Evolutionary conservation across 441 rosid species (phyloP).

Genomic region (Erysimum pusillum): DNA sequence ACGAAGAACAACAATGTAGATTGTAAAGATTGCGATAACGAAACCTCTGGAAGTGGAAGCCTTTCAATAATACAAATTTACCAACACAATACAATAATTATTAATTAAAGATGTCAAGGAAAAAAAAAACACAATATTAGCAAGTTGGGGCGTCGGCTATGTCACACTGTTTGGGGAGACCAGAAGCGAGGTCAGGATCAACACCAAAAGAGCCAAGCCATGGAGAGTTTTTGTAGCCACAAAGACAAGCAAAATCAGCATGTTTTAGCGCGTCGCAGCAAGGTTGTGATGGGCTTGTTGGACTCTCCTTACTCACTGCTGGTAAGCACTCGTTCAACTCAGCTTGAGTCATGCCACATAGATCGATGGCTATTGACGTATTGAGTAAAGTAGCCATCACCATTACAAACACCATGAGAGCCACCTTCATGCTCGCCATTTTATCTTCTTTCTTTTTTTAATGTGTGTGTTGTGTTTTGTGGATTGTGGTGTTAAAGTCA

Average conservation of each 20-base stretch:
- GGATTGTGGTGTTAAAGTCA: slow-evolving; percentile 21
- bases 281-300: slow-evolving; percentile 50
- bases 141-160: slow-evolving; percentile 40
- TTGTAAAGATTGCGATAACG: too few relatives aligned
- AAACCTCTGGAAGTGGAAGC: too few relatives aligned
- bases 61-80: too few relatives aligned
- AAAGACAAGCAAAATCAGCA: slow-evolving; percentile 65
- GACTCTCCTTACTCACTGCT: slow-evolving; percentile 53
- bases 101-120: too few relatives aligned
- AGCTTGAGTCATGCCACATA: slow-evolving; percentile 59
- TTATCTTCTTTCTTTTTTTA: slow-evolving; percentile 22
- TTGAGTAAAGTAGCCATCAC: slow-evolving; percentile 27
- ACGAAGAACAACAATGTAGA: too few relatives aligned
- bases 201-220: slow-evolving; percentile 63
- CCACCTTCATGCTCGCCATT: slow-evolving; percentile 36
- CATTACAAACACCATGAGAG: background rate
- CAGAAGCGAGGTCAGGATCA: slow-evolving; percentile 67
- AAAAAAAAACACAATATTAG: too few relatives aligned
- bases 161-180: slow-evolving; percentile 59
- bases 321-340: slow-evolving; percentile 67
- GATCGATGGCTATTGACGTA: slow-evolving; percentile 42
- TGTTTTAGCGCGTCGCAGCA: slow-evolving; percentile 62
- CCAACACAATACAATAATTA: too few relatives aligned
- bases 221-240: slow-evolving; percentile 60
- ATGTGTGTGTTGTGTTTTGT: slow-evolving; percentile 12